Base-by-base conservation (phyloP, 768 basidiomycete species). In the Rubroboletus satanas region DNA sequence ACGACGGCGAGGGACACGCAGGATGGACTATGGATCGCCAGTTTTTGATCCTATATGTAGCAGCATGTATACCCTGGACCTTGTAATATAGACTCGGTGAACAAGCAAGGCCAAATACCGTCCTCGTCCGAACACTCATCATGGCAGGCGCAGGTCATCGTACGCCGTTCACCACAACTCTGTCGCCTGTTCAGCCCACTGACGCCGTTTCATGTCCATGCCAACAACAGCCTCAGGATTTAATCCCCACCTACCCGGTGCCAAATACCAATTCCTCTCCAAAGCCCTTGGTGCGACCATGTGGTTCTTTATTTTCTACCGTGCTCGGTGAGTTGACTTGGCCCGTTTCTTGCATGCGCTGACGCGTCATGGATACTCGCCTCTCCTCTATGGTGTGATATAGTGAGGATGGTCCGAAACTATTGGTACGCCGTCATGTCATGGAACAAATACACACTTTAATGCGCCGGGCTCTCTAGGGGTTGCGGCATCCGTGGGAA, bases 231-330 rank as follows among this genome's bases (percentile, higher is more conserved):
- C 78, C 63, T 73, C 85, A 73, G 94, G 93, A 61, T 96, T 96
- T 66, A 80, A 93, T 71, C 93, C 93, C 37, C 93, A 93, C 69
- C 78, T 93, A 29, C 90, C 93, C 9, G 83, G 87, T 12, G 78
- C 83, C 64, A 82, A 78, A 65, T 84, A 93, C 72, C 82, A 80
- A 55, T 83, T 92, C 70, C 78, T 95, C 31, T 82, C 88, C 28
- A 94, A 93, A 73, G 84, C 83, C 56, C 77, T 97, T 43, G 94
- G 94, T 46, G 94, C 93, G 33, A 82, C 85, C 26, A 96, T 97
- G 94, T 97, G 94, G 94, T 96, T 96, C 83, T 97, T 94, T 78
- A 93, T 97, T 69, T 96, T 97, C 78, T 97, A 95, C 74, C 85
- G 94, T 53, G 88, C 90, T 60, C 79, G 93, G 94, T 96, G 65